Evolutionary conservation across 2,329 filamentous ascomycete species (phyloP), one percentile per base, ranked within the genome.

Genomic region (Ascochyta fabae): DNA sequence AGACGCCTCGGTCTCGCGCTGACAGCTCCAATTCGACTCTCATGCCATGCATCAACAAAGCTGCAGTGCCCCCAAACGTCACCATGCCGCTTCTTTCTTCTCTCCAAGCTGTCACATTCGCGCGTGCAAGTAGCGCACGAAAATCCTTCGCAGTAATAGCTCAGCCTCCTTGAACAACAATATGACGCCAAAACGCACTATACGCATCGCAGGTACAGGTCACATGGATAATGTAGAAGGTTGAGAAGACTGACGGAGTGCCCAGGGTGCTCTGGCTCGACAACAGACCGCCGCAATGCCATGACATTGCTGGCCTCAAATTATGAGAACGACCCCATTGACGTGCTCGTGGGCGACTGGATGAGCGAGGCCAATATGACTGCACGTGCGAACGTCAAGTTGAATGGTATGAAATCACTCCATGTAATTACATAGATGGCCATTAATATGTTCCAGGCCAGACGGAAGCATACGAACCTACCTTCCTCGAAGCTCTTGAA

Each of bases 401-500:
- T 64, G 23, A 64, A 60, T 36, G 63, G 68, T 69, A 59, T 2
- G 23, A 2, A 6, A 7, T 19, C 2, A 3, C n/a, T 23, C 19
- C 35, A 7, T 26, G 16, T 19, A 13, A 6, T 24, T 1, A 8
- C 6, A 10, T 15, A 2, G 22, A 10, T 40, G 10, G 13, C 13
- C 38, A 27, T 54, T 60, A 26, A 66, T 19, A 47, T 16, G 9
- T 13, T 16, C 1, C 13, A 69, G 64, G 59, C 8, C 62, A 67
- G 31, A 50, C 63, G 6, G 79, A 79, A 12, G 81, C 78, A 8
- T 84, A 83, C 56, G 81, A 84, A 57, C 73, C 77, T 1, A 80
- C 81, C 1, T 83, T 85, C 58, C 74, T 84, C 24, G 79, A 83
- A 67, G 78, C 81, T 6, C 75, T 79, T 12, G 74, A 73, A 31